Base-by-base conservation (phyloP, 495 filamentous ascomycete species). In the Clohesyomyces aquaticus region DNA sequence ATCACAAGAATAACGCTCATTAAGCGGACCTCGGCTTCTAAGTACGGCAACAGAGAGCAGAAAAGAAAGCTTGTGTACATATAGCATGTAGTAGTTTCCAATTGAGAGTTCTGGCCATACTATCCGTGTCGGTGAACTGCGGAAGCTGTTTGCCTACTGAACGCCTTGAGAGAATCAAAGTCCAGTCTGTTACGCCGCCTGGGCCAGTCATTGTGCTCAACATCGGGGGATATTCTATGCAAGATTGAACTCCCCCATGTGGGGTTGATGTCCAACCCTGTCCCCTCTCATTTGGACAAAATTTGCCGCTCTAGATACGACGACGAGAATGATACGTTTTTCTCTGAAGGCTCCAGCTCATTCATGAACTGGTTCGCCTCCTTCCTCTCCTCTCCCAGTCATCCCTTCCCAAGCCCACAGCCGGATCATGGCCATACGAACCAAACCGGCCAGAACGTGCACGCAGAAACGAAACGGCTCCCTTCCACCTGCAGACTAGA, bases 1-100 rank as follows among this genome's bases (percentile, higher is more conserved):
- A 96, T 83, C 92, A 96, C 88, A 98, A 98, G 89, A 96, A 97
- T 87, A 91, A 98, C 76, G 89, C 91, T 69, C 93, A 98, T 82
- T 98, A 93, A 83, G 74, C 67, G 64, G 52, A 46, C 42, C 18
- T 16, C 25, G 38, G 21, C 18, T 52, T 26, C 26, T 19, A 59
- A 12, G 47, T 18, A 48, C 21, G 18, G 47, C 42, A 50, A 45
- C 9, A 12, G 19, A 22, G 55, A 48, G 35, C 38, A 25, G 38
- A 29, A 38, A 28, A 29, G 23, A 35, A 12, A 53, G 27, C 63
- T 21, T 59, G 48, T 66, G 56, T 65, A 61, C 54, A 66, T 66
- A 55, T 70, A 66, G 45, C 55, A 46, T 63, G 47, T 65, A 52
- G 64, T 45, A 63, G 55, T 42, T 61, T 57, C 45, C 43, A 67